Evolutionary conservation across 176 grass and related monocot genomes (phyloP).

Genomic region (Secale cereale): DNA sequence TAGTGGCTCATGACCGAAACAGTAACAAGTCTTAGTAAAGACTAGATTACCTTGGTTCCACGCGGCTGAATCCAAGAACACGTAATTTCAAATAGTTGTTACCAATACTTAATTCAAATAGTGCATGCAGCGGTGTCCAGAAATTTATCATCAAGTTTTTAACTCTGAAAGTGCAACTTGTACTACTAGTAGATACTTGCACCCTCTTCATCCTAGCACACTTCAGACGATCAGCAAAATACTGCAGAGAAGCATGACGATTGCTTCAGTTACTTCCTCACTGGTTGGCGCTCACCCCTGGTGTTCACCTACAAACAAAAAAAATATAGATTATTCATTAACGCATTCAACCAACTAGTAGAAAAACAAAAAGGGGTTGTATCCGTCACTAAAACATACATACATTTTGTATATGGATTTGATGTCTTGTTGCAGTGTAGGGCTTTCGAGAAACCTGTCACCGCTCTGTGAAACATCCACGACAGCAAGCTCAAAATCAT

Average conservation of each 20-base stretch:
- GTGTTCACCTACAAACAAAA: conserved; percentile 25
- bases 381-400: conserved; percentile 8
- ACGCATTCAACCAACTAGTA: background rate
- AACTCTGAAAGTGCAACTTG: too few relatives aligned
- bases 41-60: background rate
- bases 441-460: conserved; percentile 62
- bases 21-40: background rate
- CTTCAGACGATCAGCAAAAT: background rate
- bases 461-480: conserved; percentile 41
- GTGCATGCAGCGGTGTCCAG: too few relatives aligned
- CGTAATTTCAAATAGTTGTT: background rate
- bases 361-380: background rate
- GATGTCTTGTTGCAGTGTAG: conserved; percentile 41
- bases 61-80: background rate
- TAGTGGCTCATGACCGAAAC: background rate
- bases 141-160: too few relatives aligned
- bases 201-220: background rate
- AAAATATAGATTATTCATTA: background rate
- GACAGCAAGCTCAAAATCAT: conserved; percentile 46
- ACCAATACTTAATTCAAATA: too few relatives aligned
- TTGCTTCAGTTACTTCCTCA: conserved; percentile 4
- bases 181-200: background rate
- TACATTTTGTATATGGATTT: conserved; percentile 61
- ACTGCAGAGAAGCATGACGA: background rate
- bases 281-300: background rate